Base-by-base conservation (phyloP, 306 rosid genomes). In the Begonia peltatifolia region DNA sequence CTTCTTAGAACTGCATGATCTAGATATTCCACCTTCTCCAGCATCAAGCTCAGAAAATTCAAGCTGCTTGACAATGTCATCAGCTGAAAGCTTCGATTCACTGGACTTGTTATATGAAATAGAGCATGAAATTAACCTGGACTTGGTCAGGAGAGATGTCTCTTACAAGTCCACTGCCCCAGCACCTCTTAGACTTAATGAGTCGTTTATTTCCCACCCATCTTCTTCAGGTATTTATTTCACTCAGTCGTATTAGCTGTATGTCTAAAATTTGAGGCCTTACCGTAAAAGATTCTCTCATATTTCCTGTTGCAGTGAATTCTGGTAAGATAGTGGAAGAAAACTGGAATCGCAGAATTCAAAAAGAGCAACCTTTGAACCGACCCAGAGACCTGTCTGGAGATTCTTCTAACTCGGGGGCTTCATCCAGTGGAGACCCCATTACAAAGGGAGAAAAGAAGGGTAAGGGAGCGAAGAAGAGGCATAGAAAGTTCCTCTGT, bases 41-140 rank as follows among this genome's bases (percentile, higher is more conserved):
- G 56, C 75, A 23, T 72, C 71, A 25, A 62, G 82, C 46, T 72
- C 78, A 23, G 70, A 14, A 46, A 65, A 46, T 50, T 76, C 82
- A 6, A 72, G 82, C 59, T 65, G 78, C 54, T 0, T 66, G 63
- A 62, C 71, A 7, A 59, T 62, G 56, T 62, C 78, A 2, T 76
- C 78, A 4, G 73, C 56, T n/a, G 76, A 68, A 52, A 55, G 50
- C 36, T 76, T 76, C 14, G 78, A 68, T 62, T n/a, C 54, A 1
- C 47, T 58, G 54, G 75, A 47, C 8, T 38, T 76, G 52, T 64
- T 72, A 63, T 47, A 48, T 38, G 73, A 62, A 44, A 23, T 63
- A 53, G 70, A 69, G 38, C 22, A 43, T 5, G 55, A 47, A 42
- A 44, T 44, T 44, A 50, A 43, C 41, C 58, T n/a, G 6, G 55